These are phyloP conservation scores for Arachnomyces sp. DNA, from an alignment of 2,329 filamentous ascomycete species.

Conservation along the genomic window DNA sequence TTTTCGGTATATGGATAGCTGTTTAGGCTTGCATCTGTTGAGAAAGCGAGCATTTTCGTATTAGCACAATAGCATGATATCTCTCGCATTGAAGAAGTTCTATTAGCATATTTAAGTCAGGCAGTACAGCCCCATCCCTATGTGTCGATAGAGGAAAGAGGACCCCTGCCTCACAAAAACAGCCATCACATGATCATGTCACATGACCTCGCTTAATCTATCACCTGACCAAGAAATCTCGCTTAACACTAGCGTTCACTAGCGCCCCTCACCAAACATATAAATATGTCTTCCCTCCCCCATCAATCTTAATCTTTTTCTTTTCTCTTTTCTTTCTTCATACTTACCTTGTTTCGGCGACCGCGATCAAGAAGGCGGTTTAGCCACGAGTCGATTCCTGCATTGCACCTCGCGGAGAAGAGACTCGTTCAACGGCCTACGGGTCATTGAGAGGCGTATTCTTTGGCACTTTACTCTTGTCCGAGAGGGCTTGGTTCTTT, in stretches of 20 bases:
- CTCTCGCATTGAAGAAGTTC: too few species aligned
- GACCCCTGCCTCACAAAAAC: too few species aligned
- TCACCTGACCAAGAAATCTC: background rate
- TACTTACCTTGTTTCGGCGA: slow-evolving; percentile 46
- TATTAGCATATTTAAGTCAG: too few species aligned
- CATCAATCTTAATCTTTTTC: slow-evolving; percentile 19
- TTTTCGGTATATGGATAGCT: too few species aligned
- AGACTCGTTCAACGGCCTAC: slow-evolving; percentile 42
- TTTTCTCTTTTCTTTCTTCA: slow-evolving; percentile 39
- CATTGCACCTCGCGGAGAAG: slow-evolving; percentile 53
- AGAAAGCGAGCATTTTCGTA: too few species aligned
- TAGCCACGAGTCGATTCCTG: slow-evolving; percentile 44
- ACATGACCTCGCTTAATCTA: background rate
- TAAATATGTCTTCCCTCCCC: slow-evolving; percentile 22
- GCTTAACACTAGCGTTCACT: slow-evolving; percentile 1
- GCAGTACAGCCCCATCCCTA: too few species aligned
- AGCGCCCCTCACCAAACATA: slow-evolving; percentile 11
- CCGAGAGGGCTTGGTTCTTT: background rate
- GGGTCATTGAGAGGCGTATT: slow-evolving; percentile 44
- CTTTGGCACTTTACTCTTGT: slow-evolving; percentile 38
- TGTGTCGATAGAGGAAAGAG: too few species aligned
- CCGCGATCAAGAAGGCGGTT: slow-evolving; percentile 40
- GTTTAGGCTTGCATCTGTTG: too few species aligned
- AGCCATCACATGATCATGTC: too few species aligned
- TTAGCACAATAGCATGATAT: too few species aligned